Base-by-base conservation (phyloP, 2,329 filamentous ascomycete genomes). In the Verruconis gallopava region DNA sequence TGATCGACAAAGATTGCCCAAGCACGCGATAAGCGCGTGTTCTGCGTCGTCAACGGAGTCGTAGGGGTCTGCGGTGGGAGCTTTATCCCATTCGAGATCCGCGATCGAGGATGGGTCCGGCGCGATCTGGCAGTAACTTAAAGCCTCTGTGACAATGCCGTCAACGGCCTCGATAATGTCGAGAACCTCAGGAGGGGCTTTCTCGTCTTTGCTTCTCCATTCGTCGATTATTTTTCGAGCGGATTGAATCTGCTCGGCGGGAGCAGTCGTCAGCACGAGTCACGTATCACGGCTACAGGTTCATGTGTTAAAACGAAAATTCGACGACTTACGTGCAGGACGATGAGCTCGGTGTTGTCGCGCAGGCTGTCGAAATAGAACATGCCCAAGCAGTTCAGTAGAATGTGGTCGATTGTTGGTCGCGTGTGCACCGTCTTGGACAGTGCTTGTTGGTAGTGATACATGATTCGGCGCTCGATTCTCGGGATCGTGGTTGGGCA, bases 361-460 rank as follows among this genome's bases (percentile, higher is more conserved):
- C 25, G 6, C 25, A 30, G n/a, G 25, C 25, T 30, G 25, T 30
- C 25, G 25, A 30, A 30, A n/a, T 30, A 30, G n/a, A 9, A 30
- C 25, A 30, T 30, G n/a, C 25, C n/a, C 25, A 30, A 30, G 25
- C 25, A 30, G 25, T 30, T 30, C 6, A 30, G 25, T n/a, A 30
- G 25, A 30, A 30, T 30, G n/a, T 30, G 25, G n/a, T 30, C 25
- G 25, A 30, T 30, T n/a, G 25, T 30, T 30, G 25, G 25, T 30
- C n/a, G 6, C 25, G 25, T 9, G 25, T 30, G n/a, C 9, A n/a
- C 25, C 9, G 25, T 30, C 25, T 30, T 30, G 9, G 6, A n/a
- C 25, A 30, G n/a, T 9, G 25, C 6, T n/a, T 30, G 25, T n/a
- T 30, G 25, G 25, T 30, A 30, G n/a, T 30, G 25, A 30, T 30